Conservation (phyloP, 352 stramenopile genomes). For the Phytophthora citricola region DNA sequence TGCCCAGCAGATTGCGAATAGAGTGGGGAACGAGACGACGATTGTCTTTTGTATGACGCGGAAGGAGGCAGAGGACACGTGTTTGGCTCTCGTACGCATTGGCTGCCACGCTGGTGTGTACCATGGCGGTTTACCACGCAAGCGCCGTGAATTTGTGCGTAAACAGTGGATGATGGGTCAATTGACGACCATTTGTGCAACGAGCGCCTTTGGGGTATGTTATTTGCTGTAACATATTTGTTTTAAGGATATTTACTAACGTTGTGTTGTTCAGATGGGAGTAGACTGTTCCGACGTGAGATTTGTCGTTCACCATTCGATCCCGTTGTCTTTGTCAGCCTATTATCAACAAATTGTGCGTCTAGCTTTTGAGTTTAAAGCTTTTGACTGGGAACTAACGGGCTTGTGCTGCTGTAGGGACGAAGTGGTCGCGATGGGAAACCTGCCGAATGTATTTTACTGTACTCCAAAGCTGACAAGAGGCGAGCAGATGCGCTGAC, state of each 20-base stretch:
- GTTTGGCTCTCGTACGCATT: conserved; percentile 53
- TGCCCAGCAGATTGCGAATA: conserved; percentile 37
- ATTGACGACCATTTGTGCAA: conserved; percentile 79
- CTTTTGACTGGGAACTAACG: not conserved
- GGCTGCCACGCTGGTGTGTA: conserved; percentile 73
- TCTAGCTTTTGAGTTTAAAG: not conserved
- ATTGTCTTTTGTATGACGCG: conserved; percentile 86
- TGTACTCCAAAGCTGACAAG: conserved; percentile 71
- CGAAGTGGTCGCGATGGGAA: conserved; percentile 72
- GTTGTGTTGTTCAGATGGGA: conserved; percentile 60
- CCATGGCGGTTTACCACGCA: conserved; percentile 63
- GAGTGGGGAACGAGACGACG: conserved; percentile 41
- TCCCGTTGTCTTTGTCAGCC: conserved; percentile 66
- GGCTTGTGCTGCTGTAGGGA: conserved; percentile 40
- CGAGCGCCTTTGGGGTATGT: conserved; percentile 77
- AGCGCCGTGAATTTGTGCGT: conserved; percentile 70
- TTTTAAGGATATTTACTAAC: not conserved
- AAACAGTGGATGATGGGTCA: conserved; percentile 85
- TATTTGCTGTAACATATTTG: not conserved
- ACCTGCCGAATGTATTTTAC: conserved; percentile 55
- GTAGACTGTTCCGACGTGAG: conserved; percentile 81
- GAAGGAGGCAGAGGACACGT: conserved; percentile 69
- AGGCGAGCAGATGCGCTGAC: conserved; percentile 52
- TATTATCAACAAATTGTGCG: conserved; percentile 86
- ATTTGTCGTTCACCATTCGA: conserved; percentile 76